Conservation (phyloP, 257 asterid species). For the Paraleonurus japonicus region DNA sequence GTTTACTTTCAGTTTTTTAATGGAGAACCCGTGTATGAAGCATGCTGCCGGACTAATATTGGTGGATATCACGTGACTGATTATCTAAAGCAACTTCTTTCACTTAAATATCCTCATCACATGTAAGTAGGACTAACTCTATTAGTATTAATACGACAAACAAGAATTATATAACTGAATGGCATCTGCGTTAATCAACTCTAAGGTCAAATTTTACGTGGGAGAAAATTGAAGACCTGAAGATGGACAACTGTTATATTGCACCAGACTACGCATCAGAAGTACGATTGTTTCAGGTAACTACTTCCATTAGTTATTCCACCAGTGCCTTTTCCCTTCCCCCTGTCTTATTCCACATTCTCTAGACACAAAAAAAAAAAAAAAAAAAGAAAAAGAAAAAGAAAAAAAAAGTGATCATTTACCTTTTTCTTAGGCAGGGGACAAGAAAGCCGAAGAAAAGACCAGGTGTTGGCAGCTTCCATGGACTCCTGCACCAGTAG, state of each 20-base stretch:
- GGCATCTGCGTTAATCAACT: conserved; percentile 23
- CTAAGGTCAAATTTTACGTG: conserved; percentile 83
- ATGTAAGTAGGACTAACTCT: conserved; percentile 52
- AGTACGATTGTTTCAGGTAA: conserved; percentile 82
- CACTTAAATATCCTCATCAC: conserved; percentile 98
- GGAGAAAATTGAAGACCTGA: conserved; percentile 98
- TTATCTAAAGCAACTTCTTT: conserved; percentile 93
- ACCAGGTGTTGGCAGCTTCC: conserved; percentile 93
- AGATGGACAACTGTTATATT: conserved; percentile 94
- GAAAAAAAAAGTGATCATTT: conserved; percentile 14
- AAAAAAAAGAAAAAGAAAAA: neutral
- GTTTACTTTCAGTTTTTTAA: conserved; percentile 61
- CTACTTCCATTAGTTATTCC: conserved; percentile 4
- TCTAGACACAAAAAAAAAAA: neutral
- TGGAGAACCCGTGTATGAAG: conserved; percentile 96
- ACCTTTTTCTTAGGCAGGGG: conserved; percentile 59
- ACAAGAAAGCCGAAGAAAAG: conserved; percentile 81
- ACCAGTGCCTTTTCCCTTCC: neutral
- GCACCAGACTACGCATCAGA: conserved; percentile 77
- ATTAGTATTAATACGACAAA: conserved; percentile 12
- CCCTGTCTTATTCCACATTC: conserved; percentile 20
- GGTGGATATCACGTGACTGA: conserved; percentile 98
- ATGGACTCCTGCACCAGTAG: conserved; percentile 86
- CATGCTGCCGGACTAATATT: conserved; percentile 86
- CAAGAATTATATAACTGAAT: conserved; percentile 21